These are phyloP conservation scores for Epichloe brachyelytri DNA, from an alignment of 2,329 filamentous ascomycete genomes.

Conservation along the genomic window DNA sequence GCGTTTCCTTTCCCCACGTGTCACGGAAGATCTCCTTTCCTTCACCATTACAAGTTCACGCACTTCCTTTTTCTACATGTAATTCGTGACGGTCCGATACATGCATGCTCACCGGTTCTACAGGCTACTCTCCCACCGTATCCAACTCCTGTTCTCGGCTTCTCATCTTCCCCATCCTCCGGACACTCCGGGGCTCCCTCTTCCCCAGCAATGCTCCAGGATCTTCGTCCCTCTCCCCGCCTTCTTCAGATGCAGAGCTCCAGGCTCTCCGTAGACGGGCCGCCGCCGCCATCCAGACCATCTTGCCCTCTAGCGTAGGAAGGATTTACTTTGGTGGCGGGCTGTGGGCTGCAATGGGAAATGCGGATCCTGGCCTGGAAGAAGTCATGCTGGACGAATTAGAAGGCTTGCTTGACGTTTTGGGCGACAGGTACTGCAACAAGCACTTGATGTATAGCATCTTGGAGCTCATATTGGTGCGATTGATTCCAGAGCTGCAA, in stretches of 20 bases:
- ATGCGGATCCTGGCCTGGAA: slow-evolving; percentile 20
- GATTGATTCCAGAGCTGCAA: slow-evolving; percentile 71
- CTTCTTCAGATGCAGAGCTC: slow-evolving; percentile 45
- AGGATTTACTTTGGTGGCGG: slow-evolving; percentile 37
- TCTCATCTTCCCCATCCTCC: slow-evolving; percentile 54
- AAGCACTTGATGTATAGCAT: slow-evolving; percentile 78
- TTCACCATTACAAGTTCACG: slow-evolving; percentile 5
- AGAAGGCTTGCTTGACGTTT: slow-evolving; percentile 56
- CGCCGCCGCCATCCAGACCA: slow-evolving; percentile 43
- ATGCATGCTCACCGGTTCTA: slow-evolving; percentile 12
- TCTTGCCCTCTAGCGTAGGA: slow-evolving; percentile 34
- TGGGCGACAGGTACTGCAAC: slow-evolving; percentile 79
- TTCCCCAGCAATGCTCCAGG: slow-evolving; percentile 78
- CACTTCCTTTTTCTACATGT: slow-evolving; percentile 4
- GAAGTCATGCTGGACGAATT: slow-evolving; percentile 40
- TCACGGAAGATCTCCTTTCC: background rate
- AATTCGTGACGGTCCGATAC: background rate
- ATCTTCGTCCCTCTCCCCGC: slow-evolving; percentile 46
- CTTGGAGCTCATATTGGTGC: slow-evolving; percentile 69
- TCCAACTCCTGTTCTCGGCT: slow-evolving; percentile 47
- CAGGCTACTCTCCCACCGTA: slow-evolving; percentile 47
- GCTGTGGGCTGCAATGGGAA: slow-evolving; percentile 14
- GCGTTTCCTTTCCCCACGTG: slow-evolving; percentile 2
- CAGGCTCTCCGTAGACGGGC: slow-evolving; percentile 52
- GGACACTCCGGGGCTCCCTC: slow-evolving; percentile 60